Evolutionary conservation across 176 grass and related monocot genomes (phyloP), one percentile per base, ranked within the genome.

Genomic region (Carex littledalei): DNA sequence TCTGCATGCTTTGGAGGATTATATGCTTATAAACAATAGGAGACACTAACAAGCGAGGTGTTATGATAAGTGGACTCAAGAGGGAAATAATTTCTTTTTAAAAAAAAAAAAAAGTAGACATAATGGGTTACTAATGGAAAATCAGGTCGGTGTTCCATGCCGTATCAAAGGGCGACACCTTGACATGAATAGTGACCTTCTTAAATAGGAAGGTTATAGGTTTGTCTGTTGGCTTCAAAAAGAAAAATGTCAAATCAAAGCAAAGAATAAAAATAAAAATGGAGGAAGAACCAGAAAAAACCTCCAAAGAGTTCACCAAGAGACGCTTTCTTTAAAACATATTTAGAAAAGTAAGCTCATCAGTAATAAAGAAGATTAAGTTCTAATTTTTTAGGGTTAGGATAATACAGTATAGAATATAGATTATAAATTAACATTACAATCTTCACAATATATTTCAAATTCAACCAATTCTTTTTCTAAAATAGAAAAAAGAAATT

Each of bases 151-250:
- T 47, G 68, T 72, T 9, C 8, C 16, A 72, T 72, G 68, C 68
- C 34, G 7, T 20, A 11, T 72, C 17, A 21, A 72, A 72, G 18
- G 37, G 2, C 8, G 18, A 71, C 68, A 72, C 0, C 37, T 21
- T 71, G 68, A 37, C 68, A 71, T 71, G 34, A 71, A 71, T 69
- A 69, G 66, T 69, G 66, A 71, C 68, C 17, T 71, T 16, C 68
- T 45, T 72, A 72, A 47, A 72, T 72, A 72, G 17, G 39, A 45
- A 20, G 68, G 3, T 72, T 45, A 22, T 47, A 37, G 13, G 13
- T 67, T 67, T 47, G 39, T 49, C 18, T 22, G 8, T 24, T 24
- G n/a, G 61, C 20, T 63, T 63, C 2, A 26, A 12, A 59, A 20
- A 63, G 3, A 20, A 63, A 63, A 22, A 26, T 63, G 24, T 63